Evolutionary conservation across 108 stramenopile species (phyloP), one percentile per base, ranked within the genome.

Genomic region (Pseudonitzschia multiseries): DNA sequence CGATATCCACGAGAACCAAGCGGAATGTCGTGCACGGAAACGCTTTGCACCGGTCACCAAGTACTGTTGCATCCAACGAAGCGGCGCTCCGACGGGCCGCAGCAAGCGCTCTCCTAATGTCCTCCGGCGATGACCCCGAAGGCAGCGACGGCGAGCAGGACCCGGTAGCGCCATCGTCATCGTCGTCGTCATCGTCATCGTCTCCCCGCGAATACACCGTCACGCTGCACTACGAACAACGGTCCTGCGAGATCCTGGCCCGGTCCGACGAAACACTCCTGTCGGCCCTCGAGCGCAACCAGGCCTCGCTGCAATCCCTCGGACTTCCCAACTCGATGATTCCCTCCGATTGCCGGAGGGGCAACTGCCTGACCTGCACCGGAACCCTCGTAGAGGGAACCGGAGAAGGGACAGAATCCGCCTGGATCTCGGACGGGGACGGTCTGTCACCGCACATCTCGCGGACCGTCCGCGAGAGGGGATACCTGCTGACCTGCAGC

Each of bases 301-400:
- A 59, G 21, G 54, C 42, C 12, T 29, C 76, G 12, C 29, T 62
- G 61, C 33, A 62, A n/a, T 41, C 36, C 46, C 71, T 92, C 18
- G 75, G 76, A 17, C 52, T 92, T 22, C 83, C 89, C 8, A 54
- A 78, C 53, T 40, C 31, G 20, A 48, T 48, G 66, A 64, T 88
- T 21, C 89, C 91, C 3, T 76, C 78, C 48, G 87, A 92, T 57
- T 92, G 91, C 70, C 84, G 88, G 14, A 79, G 89, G 13, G 91
- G 91, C 0, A 90, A 88, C 73, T 92, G 91, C 54, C 70, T 92
- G 59, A 88, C 91, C 2, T 92, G 91, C 73, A 71, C 86, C 21
- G 84, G 84, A 33, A 69, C 69, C 40, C 43, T 71, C 51, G 77
- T 74, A 10, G 36, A 6, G 36, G 36, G 6, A 36, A 2, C 36